These are phyloP conservation scores for Phytopythium montanum DNA, from an alignment of 352 stramenopile species.

Conservation along the genomic window DNA sequence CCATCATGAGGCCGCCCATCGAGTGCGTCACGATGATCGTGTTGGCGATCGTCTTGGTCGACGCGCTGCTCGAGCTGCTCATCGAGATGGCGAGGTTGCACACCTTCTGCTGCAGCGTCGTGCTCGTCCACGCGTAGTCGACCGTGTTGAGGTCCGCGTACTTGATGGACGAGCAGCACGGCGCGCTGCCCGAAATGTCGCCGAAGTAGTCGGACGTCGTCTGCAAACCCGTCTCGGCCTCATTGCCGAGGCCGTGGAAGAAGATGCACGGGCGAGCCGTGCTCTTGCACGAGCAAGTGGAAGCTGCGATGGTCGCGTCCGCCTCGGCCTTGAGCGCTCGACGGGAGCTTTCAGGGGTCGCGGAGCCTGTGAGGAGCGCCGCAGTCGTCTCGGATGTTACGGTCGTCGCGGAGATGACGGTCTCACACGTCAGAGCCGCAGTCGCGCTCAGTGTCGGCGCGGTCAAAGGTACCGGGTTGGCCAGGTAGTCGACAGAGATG, in stretches of 20 bases:
- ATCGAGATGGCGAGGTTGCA: conserved; percentile 31
- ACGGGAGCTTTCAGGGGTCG: conserved; percentile 17
- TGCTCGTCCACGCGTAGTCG: conserved; percentile 45
- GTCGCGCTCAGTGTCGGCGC: too few relatives aligned
- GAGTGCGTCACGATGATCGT: conserved; percentile 53
- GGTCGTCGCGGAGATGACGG: conserved; percentile 18
- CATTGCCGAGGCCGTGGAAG: conserved; percentile 45
- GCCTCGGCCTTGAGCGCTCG: too few relatives aligned
- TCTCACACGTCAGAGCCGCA: too few relatives aligned
- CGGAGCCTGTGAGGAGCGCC: too few relatives aligned
- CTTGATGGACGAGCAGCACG: conserved; percentile 47
- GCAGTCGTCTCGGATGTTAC: too few relatives aligned
- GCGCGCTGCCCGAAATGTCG: conserved; percentile 38
- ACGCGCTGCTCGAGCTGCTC: conserved; percentile 13
- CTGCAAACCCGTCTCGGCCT: conserved; percentile 20
- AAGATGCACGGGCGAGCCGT: conserved; percentile 44
- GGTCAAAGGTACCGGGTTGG: conserved; percentile 19
- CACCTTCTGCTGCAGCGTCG: conserved; percentile 31
- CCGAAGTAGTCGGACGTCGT: conserved; percentile 38
- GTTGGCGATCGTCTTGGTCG: conserved; percentile 24
- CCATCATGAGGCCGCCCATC: conserved; percentile 54
- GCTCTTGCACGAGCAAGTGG: conserved; percentile 28
- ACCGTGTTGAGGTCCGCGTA: conserved; percentile 45
- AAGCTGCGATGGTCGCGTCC: conserved; percentile 23
- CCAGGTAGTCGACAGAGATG: conserved; percentile 24